Conservation (phyloP, 2,329 filamentous ascomycete species). For the Rutstroemia sp. region DNA sequence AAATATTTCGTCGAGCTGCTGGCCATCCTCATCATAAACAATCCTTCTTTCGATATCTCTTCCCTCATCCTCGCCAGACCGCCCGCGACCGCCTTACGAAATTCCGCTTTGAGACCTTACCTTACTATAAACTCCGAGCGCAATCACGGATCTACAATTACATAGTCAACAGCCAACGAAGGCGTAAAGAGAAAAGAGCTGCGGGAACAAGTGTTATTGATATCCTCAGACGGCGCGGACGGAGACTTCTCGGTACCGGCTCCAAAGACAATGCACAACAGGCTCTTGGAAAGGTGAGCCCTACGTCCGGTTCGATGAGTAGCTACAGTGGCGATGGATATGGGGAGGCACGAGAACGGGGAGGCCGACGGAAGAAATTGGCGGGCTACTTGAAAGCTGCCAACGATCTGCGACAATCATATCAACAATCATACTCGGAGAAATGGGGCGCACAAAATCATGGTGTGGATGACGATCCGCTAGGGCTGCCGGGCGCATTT, state of each 20-base stretch:
- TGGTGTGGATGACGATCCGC: slow-evolving; percentile 34
- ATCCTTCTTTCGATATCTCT: slow-evolving; percentile 16
- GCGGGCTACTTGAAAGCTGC: slow-evolving; percentile 65
- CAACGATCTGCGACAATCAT: slow-evolving; percentile 63
- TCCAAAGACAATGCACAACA: slow-evolving; percentile 31
- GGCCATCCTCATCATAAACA: slow-evolving; percentile 1
- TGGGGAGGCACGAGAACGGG: slow-evolving; percentile 45
- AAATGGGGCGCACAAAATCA: slow-evolving; percentile 40
- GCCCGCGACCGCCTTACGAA: slow-evolving; percentile 25
- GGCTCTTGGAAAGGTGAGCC: slow-evolving; percentile 20
- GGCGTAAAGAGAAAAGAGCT: slow-evolving; percentile 39
- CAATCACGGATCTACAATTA: slow-evolving; percentile 74
- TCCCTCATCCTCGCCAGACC: slow-evolving; percentile 10
- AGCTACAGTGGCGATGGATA: slow-evolving; percentile 24
- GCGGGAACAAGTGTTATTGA: slow-evolving; percentile 27
- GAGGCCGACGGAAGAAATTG: slow-evolving; percentile 70
- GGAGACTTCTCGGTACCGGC: slow-evolving; percentile 28
- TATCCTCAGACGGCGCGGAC: slow-evolving; percentile 23
- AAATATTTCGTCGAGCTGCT: slow-evolving; percentile 13
- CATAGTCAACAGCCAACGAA: slow-evolving; percentile 57
- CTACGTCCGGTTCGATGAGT: slow-evolving; percentile 29
- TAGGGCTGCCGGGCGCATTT: slow-evolving; percentile 66
- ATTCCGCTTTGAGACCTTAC: slow-evolving; percentile 70
- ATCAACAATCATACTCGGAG: slow-evolving; percentile 45
- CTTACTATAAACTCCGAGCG: slow-evolving; percentile 59